Percentiles rank a stretch among this genome's conserved stretches.
phyloP scores from a whole-genome alignment of 1,284 basidiomycete species.

The Trichosporon sp. region DNA sequence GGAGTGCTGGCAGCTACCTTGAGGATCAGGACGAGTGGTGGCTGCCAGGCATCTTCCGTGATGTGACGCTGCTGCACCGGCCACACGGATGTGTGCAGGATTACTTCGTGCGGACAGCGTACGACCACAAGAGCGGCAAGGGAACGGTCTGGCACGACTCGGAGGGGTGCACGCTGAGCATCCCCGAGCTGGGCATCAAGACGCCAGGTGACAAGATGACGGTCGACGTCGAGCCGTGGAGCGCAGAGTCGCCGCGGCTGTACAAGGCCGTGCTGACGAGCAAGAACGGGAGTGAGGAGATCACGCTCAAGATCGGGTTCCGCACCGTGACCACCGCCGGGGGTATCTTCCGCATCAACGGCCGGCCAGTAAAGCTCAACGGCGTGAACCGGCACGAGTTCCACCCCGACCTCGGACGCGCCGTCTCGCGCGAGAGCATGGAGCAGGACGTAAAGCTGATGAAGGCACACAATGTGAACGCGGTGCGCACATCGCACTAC shows the following conservation, averaged over 20 bases:
- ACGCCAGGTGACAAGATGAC: conserved; percentile 15
- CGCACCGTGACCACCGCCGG: conserved; percentile 20
- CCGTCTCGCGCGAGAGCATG: conserved; percentile 19
- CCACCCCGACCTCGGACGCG: conserved; percentile 19
- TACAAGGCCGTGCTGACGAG: conserved; percentile 10
- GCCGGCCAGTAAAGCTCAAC: conserved; percentile 19
- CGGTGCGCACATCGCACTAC: conserved; percentile 26
- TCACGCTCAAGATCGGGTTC: conserved; percentile 27
- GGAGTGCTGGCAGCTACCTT: conserved; percentile 19
- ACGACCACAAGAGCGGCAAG: conserved; percentile 14
- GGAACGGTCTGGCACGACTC: conserved; percentile 23
- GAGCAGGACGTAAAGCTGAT: conserved; percentile 24
- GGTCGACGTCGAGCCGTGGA: conserved; percentile 20
- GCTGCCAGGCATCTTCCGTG: conserved; percentile 27
- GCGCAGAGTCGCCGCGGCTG: conserved; percentile 23
- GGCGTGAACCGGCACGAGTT: conserved; percentile 32
- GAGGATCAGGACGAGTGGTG: conserved; percentile 32
- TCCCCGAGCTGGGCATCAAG: conserved; percentile 24
- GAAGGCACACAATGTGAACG: conserved; percentile 29
- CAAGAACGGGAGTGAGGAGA: conserved; percentile 11
- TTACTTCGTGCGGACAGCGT: conserved; percentile 21
- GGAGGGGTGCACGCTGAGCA: conserved; percentile 9
- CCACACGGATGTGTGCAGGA: conserved; percentile 15
- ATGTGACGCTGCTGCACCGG: conserved; percentile 22
- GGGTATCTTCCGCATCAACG: conserved; percentile 24